Evolutionary conservation across 768 basidiomycete species (phyloP).

Genomic region (Collybia mongolica): DNA sequence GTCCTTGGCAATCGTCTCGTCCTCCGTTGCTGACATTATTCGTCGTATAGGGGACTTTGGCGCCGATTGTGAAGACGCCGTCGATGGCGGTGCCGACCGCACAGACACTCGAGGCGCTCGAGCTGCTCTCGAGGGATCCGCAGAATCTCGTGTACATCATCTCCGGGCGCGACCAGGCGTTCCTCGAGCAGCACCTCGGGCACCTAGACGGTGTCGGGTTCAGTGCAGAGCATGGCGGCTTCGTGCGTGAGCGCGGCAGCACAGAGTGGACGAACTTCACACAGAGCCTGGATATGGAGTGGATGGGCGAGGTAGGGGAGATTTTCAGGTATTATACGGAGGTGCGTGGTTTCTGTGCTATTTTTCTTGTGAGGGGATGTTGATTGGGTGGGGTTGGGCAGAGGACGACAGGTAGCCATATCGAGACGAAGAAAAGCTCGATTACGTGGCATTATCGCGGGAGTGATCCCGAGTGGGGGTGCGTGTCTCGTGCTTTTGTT

Average conservation of each 20-base stretch:
- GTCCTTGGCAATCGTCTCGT: slow-evolving; percentile 24
- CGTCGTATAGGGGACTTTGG: slow-evolving; percentile 76
- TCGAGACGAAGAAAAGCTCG: slow-evolving; percentile 96
- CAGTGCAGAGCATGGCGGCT: slow-evolving; percentile 95
- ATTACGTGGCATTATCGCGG: slow-evolving; percentile 98
- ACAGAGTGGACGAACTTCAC: slow-evolving; percentile 85
- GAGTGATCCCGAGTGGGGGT: slow-evolving; percentile 96
- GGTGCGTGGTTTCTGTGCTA: slow-evolving; percentile 35
- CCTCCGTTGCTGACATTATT: slow-evolving; percentile 6
- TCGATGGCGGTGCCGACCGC: slow-evolving; percentile 82
- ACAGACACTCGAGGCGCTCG: slow-evolving; percentile 71
- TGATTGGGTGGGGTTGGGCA: slow-evolving; percentile 18
- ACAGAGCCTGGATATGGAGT: slow-evolving; percentile 91
- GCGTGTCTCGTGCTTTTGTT: slow-evolving; percentile 27
- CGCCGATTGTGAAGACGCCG: slow-evolving; percentile 95
- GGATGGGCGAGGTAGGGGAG: slow-evolving; percentile 95
- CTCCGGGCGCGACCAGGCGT: slow-evolving; percentile 90
- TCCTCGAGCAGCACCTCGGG: slow-evolving; percentile 90
- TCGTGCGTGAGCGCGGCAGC: slow-evolving; percentile 73
- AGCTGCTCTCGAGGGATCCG: slow-evolving; percentile 73
- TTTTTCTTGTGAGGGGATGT: background rate
- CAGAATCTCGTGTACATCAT: slow-evolving; percentile 95
- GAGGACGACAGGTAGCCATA: slow-evolving; percentile 93
- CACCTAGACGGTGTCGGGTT: slow-evolving; percentile 82
- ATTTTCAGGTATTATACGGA: slow-evolving; percentile 97